Percentiles rank a stretch among this genome's conserved stretches.
Evolutionary conservation across 148 eudicot genomes (phyloP).

Genomic region (Fagopyrum esculentum): DNA sequence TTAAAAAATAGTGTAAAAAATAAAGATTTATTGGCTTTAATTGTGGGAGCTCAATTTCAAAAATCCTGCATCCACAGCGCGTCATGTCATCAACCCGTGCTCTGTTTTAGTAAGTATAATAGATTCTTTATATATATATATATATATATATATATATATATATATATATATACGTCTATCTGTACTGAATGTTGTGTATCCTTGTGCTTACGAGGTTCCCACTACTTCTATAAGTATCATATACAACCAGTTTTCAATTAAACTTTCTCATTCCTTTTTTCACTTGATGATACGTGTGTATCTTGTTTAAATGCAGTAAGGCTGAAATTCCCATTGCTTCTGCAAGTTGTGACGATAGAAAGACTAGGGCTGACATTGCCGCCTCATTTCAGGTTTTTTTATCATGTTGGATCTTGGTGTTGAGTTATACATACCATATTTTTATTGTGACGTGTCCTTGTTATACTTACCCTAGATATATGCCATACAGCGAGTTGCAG

Average conservation of each 20-base stretch:
- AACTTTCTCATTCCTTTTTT: background rate
- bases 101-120: too few relatives aligned
- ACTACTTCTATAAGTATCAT: background rate
- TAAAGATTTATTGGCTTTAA: too few relatives aligned
- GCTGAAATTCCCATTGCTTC: constrained; percentile 63
- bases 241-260: background rate
- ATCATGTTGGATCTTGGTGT: background rate
- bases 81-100: too few relatives aligned
- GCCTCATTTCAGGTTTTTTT: constrained; percentile 87
- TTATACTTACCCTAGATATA: constrained; percentile 2
- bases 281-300: constrained; percentile 7
- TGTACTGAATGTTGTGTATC: background rate
- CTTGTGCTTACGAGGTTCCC: background rate
- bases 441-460: background rate
- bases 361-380: constrained; percentile 80
- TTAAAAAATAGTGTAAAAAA: too few relatives aligned
- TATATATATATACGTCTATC: background rate
- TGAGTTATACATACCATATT: background rate
- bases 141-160: too few relatives aligned
- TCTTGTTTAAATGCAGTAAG: constrained; percentile 36
- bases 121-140: background rate
- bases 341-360: constrained; percentile 70
- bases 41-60: too few relatives aligned
- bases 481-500: constrained; percentile 75
- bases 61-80: too few relatives aligned